A percentile compares a stretch with the other conserved stretches of the same genome.
Evolutionary conservation across 2,329 filamentous ascomycete species (phyloP).

Genomic region (Lasiodiplodia theobromae): DNA sequence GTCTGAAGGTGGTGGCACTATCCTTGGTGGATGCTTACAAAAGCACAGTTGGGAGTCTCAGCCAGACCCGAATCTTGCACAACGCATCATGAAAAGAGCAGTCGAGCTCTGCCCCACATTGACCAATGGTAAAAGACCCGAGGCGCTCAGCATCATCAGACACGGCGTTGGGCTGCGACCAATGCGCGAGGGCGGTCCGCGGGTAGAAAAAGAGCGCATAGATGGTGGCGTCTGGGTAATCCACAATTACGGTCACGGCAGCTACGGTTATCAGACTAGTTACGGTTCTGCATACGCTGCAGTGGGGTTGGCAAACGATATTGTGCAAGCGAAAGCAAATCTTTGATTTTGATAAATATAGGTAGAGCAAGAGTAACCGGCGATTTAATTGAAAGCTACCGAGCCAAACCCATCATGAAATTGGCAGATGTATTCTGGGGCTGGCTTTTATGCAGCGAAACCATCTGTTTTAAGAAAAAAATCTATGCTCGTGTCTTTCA

Average conservation of each 20-base stretch:
- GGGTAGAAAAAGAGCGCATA: conserved; percentile 76
- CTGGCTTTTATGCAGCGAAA: too few relatives aligned
- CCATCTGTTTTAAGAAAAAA: too few relatives aligned
- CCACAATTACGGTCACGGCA: conserved; percentile 81
- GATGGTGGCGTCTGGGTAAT: conserved; percentile 59
- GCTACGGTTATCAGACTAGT: conserved; percentile 72
- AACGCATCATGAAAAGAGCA: conserved; percentile 83
- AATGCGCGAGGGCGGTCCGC: conserved; percentile 73
- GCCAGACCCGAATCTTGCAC: conserved; percentile 79
- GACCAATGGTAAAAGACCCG: conserved; percentile 70
- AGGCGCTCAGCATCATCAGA: conserved; percentile 76
- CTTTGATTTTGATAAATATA: conserved; percentile 31
- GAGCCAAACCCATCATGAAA: too few relatives aligned
- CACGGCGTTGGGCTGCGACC: conserved; percentile 86
- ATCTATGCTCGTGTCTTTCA: too few relatives aligned
- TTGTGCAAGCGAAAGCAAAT: conserved; percentile 38
- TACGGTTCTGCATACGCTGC: conserved; percentile 54
- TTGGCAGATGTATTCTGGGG: too few relatives aligned
- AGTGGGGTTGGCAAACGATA: conserved; percentile 46
- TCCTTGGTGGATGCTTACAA: conserved; percentile 86
- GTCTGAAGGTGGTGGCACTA: conserved; percentile 71
- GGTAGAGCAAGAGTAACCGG: too few relatives aligned
- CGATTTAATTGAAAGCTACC: too few relatives aligned
- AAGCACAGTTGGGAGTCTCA: conserved; percentile 79
- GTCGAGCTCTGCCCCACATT: conserved; percentile 70